These are phyloP conservation scores for Zymoseptoria ardabiliae DNA, from an alignment of 2,329 filamentous ascomycete species.

Conservation along the genomic window DNA sequence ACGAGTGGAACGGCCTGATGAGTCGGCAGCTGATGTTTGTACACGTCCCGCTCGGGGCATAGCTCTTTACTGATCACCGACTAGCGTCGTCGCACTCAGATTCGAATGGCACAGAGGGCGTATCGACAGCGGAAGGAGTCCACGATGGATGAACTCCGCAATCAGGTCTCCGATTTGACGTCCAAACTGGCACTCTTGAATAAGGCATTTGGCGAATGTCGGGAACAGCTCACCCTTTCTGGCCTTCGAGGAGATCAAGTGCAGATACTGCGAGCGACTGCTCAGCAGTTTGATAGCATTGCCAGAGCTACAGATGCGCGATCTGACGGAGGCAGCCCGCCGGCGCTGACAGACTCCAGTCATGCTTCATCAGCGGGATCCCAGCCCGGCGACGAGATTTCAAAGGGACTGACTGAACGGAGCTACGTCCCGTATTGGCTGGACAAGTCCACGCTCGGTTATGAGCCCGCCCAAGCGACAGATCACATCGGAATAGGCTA, in stretches of 20 bases:
- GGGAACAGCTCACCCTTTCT: constrained; percentile 14
- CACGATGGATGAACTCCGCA: constrained; percentile 66
- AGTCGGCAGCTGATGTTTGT: constrained; percentile 71
- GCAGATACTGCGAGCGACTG: constrained; percentile 17
- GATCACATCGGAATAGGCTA: constrained; percentile 17
- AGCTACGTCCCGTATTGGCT: constrained; percentile 24
- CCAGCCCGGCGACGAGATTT: background rate
- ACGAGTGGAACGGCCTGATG: constrained; percentile 66
- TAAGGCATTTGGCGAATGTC: constrained; percentile 53
- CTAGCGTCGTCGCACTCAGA: constrained; percentile 76
- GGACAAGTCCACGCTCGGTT: constrained; percentile 14
- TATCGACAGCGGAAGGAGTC: constrained; percentile 81
- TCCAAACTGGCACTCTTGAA: constrained; percentile 66
- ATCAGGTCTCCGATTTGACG: constrained; percentile 62
- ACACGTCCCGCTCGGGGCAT: background rate
- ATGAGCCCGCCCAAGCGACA: constrained; percentile 2
- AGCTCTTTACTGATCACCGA: constrained; percentile 7
- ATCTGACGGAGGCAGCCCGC: constrained; percentile 9
- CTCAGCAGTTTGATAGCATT: constrained; percentile 2
- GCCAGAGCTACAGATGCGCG: constrained; percentile 6
- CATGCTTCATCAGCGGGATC: background rate
- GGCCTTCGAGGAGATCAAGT: constrained; percentile 15
- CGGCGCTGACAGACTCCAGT: background rate
- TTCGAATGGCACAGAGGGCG: constrained; percentile 75
- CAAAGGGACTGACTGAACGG: constrained; percentile 3